Conservation (phyloP, 2,329 filamentous ascomycete species). For the Alternaria burnsii region DNA sequence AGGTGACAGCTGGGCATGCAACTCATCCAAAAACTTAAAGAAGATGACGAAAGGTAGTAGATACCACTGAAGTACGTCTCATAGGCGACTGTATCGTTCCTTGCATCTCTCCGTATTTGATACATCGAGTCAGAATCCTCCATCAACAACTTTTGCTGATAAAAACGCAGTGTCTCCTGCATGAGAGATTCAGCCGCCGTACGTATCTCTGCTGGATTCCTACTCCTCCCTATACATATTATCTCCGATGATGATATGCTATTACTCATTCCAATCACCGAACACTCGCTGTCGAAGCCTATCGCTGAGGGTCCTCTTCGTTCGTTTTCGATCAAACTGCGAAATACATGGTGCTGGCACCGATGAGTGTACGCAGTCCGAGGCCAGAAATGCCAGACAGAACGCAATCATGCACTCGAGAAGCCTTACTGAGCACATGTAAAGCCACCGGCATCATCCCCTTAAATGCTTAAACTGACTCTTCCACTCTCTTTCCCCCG, state of each 20-base stretch:
- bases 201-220: background rate
- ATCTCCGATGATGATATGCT: background rate
- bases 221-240: background rate
- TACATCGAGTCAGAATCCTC: no score
- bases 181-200: background rate
- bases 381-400: background rate
- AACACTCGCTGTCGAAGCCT: slow-evolving; percentile 1
- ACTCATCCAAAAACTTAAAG: background rate
- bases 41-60: background rate
- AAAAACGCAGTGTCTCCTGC: background rate
- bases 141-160: background rate
- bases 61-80: background rate
- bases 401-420: background rate
- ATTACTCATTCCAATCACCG: slow-evolving; percentile 3
- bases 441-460: background rate
- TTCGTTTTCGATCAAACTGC: background rate
- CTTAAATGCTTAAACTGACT: background rate
- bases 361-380: background rate
- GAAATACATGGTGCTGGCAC: background rate
- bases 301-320: background rate
- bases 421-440: background rate
- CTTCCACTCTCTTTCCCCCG: background rate
- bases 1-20: background rate
- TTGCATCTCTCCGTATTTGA: background rate
- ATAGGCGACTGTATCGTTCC: background rate